These are phyloP conservation scores for Xylaria grammica DNA, from an alignment of 495 filamentous ascomycete genomes.

Conservation along the genomic window DNA sequence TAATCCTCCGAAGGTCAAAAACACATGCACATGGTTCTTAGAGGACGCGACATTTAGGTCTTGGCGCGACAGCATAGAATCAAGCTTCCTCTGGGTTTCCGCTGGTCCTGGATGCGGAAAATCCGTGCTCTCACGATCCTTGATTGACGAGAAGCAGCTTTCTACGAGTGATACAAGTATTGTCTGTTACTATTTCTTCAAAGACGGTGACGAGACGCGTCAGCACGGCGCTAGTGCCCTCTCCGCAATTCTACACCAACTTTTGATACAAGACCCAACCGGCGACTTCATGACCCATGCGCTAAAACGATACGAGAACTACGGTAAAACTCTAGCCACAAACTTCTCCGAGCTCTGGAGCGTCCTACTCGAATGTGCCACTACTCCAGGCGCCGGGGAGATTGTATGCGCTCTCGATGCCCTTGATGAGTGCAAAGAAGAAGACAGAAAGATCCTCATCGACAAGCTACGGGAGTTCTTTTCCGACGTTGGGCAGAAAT, in stretches of 20 bases:
- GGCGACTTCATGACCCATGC: constrained; percentile 32
- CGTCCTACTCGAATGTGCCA: constrained; percentile 41
- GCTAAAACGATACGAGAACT: constrained; percentile 24
- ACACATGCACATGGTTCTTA: constrained; percentile 46
- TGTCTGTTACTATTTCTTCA: constrained; percentile 51
- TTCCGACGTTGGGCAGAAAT: background rate
- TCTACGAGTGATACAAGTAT: constrained; percentile 29
- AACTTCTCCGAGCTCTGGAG: constrained; percentile 49
- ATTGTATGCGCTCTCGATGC: constrained; percentile 52
- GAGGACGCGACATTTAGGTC: constrained; percentile 33
- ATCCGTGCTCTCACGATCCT: constrained; percentile 42
- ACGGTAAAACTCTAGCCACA: constrained; percentile 32
- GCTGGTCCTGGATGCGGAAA: constrained; percentile 51
- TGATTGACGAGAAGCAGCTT: constrained; percentile 39
- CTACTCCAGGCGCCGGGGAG: constrained; percentile 41
- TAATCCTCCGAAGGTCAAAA: background rate
- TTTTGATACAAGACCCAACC: constrained; percentile 31
- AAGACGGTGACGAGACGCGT: constrained; percentile 36
- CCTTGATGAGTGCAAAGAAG: constrained; percentile 47
- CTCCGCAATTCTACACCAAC: constrained; percentile 44
- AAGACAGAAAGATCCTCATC: constrained; percentile 30
- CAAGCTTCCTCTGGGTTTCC: constrained; percentile 47
- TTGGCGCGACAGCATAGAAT: constrained; percentile 35
- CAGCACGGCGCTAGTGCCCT: constrained; percentile 33
- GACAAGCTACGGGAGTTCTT: constrained; percentile 34